Evolutionary conservation across 2,329 filamentous ascomycete species (phyloP), one percentile per base, ranked within the genome.

Genomic region (Neonectria sp.): DNA sequence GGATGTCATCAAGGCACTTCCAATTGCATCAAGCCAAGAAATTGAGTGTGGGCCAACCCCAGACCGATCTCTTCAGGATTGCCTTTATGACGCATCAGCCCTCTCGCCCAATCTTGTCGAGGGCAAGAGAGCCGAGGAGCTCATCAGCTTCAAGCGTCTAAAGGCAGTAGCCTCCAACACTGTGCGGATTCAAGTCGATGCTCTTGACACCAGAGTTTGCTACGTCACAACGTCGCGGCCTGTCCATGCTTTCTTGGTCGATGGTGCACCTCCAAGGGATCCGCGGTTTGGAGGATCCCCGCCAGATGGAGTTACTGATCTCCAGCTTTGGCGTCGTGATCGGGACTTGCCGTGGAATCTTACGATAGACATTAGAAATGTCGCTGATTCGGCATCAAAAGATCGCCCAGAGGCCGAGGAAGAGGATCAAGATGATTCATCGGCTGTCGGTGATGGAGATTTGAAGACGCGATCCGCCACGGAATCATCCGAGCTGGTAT

Each of bases 291-390:
- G 91, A 21, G 83, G 86, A 90, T 6, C 88, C 90, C 1, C 84
- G 89, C 8, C 85, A 24, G 51, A 86, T 13, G 93, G 93, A 1
- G 86, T 92, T 63, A 86, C 85, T 48, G 89, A 92, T 67, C 86
- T 97, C 60, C 88, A 92, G 65, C 86, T 98, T 12, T 98, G 95
- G 92, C 92, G 93, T 71, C 88, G 96, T 37, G 89, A 91, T 40
- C 97, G 94, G 91, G 87, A 90, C 55, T 89, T 89, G 31, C 87
- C 87, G 3, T 98, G 95, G 93, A 86, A 87, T 17, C 91, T 97
- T 21, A 79, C 76, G 9, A 61, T 82, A 1, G 55, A 77, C 11
- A 51, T 80, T 11, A 72, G 71, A 17, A 72, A 73, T 5, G 55
- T 37, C 65, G 46, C 51, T 31, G 13, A 35, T 3, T 35, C 31